Evolutionary conservation across 2,329 filamentous ascomycete species (phyloP).

Genomic region (Colletotrichum sp.): DNA sequence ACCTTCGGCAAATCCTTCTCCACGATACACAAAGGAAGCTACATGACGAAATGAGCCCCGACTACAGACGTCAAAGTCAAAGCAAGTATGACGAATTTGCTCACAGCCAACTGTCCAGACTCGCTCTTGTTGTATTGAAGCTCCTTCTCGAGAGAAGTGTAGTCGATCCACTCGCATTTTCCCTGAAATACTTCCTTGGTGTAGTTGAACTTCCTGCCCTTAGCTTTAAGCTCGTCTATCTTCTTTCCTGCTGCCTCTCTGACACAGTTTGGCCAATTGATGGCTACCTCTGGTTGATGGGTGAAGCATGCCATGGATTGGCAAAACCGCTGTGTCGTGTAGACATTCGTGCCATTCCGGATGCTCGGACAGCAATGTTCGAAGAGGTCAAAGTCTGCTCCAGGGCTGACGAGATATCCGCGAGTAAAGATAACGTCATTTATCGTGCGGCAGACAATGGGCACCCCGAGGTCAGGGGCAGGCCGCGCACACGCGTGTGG

Average conservation of each 20-base stretch:
- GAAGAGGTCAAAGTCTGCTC: not conserved
- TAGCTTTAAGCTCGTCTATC: not conserved
- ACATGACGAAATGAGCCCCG: not conserved
- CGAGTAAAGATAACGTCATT: not conserved
- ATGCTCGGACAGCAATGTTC: not conserved
- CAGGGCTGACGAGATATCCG: not conserved
- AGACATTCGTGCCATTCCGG: not conserved
- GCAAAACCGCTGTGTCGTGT: not conserved
- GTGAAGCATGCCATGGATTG: not conserved
- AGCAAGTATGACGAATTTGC: not conserved
- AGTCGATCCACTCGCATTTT: not conserved
- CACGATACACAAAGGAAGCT: rapidly evolving
- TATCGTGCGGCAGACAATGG: not conserved
- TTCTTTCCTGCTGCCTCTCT: not conserved
- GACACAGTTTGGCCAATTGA: not conserved
- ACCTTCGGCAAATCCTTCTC: not conserved
- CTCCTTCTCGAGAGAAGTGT: not conserved
- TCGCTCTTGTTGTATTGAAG: not conserved
- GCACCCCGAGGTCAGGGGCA: not conserved
- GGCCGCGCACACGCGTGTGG: not conserved
- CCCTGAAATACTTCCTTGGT: not conserved
- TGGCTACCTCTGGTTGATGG: not conserved
- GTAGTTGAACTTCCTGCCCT: not conserved
- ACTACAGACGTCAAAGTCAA: not conserved
- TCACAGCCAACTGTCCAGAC: not conserved